Evolutionary conservation across 306 rosid species (phyloP).

Genomic region (Vigna hirtella): DNA sequence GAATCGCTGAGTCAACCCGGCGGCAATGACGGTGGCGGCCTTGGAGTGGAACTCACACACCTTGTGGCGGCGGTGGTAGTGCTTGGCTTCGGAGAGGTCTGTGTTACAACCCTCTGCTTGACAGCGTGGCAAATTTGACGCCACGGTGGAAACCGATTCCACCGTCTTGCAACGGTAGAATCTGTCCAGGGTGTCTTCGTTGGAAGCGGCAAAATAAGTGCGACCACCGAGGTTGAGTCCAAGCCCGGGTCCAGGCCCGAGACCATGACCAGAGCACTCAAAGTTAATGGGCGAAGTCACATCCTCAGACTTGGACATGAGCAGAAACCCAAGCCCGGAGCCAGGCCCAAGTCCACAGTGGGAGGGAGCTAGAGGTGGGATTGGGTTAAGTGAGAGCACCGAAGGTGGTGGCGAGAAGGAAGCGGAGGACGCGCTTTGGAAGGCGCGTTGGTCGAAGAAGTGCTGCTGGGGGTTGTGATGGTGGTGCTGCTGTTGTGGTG

Average conservation of each 20-base stretch:
- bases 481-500: background rate
- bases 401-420: constrained; percentile 34
- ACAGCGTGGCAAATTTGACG: constrained; percentile 59
- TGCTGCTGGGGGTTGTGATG: constrained; percentile 16
- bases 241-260: constrained; percentile 50
- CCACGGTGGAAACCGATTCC: background rate
- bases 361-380: constrained; percentile 28
- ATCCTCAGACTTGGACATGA: constrained; percentile 42
- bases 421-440: constrained; percentile 45
- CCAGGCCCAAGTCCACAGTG: constrained; percentile 37
- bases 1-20: constrained; percentile 91
- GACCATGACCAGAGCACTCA: constrained; percentile 11
- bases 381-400: constrained; percentile 38
- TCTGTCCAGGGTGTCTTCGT: constrained; percentile 61
- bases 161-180: constrained; percentile 59
- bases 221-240: constrained; percentile 80
- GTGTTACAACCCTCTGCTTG: constrained; percentile 84
- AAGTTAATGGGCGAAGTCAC: constrained; percentile 50
- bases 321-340: constrained; percentile 60
- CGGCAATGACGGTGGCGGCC: constrained; percentile 75
- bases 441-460: constrained; percentile 61
- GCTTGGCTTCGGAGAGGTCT: constrained; percentile 74
- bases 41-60: constrained; percentile 91
- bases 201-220: constrained; percentile 60
- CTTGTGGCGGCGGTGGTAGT: constrained; percentile 90